Conservation (phyloP, 2,329 filamentous ascomycete genomes). For the Fusarium sp. region DNA sequence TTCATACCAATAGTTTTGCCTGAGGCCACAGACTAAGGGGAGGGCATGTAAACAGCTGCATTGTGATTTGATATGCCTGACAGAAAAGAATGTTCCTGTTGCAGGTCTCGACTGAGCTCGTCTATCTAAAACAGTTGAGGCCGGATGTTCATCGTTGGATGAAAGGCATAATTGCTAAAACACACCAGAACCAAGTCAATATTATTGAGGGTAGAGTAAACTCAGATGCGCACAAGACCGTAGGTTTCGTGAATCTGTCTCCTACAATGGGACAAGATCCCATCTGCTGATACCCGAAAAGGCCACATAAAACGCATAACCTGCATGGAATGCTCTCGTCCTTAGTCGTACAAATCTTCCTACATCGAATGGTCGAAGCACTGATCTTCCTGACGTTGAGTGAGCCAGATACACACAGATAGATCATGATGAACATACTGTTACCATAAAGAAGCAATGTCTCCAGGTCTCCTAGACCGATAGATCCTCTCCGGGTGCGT, state of each 20-base stretch:
- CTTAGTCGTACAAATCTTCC: background rate
- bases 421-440: background rate
- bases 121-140: background rate
- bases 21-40: fast-evolving
- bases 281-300: background rate
- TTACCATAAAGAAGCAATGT: background rate
- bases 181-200: fast-evolving
- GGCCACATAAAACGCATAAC: too few species aligned
- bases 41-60: background rate
- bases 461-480: background rate
- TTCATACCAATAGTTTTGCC: fast-evolving
- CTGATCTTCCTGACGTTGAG: background rate
- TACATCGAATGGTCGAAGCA: background rate
- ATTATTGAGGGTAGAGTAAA: background rate
- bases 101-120: background rate
- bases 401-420: background rate
- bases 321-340: background rate
- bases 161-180: background rate
- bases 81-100: background rate
- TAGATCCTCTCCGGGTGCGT: too few species aligned
- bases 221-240: background rate
- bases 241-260: background rate
- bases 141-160: background rate
- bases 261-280: too few species aligned
- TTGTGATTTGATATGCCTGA: background rate